These are phyloP conservation scores for Penicillium concentricum DNA, from an alignment of 2,329 filamentous ascomycete genomes.

Conservation along the genomic window DNA sequence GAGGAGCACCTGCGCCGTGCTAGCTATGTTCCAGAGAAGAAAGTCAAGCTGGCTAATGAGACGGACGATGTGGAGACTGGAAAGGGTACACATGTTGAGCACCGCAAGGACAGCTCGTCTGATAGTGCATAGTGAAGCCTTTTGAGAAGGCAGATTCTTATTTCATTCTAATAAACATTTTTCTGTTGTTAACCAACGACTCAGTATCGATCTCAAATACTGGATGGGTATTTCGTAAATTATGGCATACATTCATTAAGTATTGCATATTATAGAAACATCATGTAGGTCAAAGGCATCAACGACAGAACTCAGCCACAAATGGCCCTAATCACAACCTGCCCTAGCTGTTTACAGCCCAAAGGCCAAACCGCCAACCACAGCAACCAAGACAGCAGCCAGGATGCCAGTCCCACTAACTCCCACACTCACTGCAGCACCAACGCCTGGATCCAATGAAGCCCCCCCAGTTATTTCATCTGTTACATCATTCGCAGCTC, in stretches of 20 bases:
- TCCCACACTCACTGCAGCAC: not conserved
- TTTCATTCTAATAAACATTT: not conserved
- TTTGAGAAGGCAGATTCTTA: not conserved
- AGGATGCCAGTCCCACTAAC: not conserved
- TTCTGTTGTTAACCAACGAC: not conserved
- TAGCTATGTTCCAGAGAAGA: slow-evolving; percentile 23
- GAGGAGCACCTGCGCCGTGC: slow-evolving; percentile 36
- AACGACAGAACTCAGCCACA: not conserved
- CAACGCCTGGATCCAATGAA: not conserved
- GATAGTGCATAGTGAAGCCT: slow-evolving; percentile 28
- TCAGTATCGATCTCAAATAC: not conserved
- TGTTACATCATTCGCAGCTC: not conserved
- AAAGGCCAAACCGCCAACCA: slow-evolving; percentile 17
- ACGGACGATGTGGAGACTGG: slow-evolving; percentile 18
- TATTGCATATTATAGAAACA: not conserved
- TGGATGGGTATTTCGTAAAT: not conserved
- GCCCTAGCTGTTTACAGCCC: slow-evolving; percentile 7
- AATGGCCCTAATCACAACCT: not conserved
- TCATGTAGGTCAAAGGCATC: not conserved
- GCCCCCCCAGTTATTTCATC: not conserved
- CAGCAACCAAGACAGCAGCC: slow-evolving; percentile 2
- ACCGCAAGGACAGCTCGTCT: slow-evolving; percentile 15
- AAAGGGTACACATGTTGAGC: slow-evolving; percentile 21
- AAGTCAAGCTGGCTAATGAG: not conserved
- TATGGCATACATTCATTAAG: not conserved